Evolutionary conservation across 495 filamentous ascomycete species (phyloP), one percentile per base, ranked within the genome.

Genomic region (Podospora sp.): DNA sequence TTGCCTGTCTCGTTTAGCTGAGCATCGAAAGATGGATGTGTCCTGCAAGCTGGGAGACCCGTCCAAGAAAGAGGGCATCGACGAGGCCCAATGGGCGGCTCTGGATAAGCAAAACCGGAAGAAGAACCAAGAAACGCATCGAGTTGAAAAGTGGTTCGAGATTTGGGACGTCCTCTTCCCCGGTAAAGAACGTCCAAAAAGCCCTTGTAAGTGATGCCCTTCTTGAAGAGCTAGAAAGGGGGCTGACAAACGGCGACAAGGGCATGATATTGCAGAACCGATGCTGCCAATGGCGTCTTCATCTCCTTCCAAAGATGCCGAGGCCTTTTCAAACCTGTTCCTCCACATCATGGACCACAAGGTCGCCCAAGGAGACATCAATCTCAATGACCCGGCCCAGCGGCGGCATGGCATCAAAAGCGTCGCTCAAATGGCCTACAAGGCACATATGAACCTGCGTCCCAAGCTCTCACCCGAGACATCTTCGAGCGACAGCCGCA

Each of bases 121-220:
- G 52, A 74, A 74, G 67, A 73, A 73, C 36, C 69, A 72, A 49
- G 72, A 74, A 33, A 59, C 60, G 12, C 69, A 74, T 33, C 46
- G 68, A 36, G 64, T 74, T 11, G 72, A 72, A 65, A 74, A 74
- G 62, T 74, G 72, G 72, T 72, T 71, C 22, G 72, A 74, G 67
- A 74, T 74, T 12, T 74, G 72, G 72, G 72, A 71, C 36, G 69
- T 74, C 14, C 57, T 74, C 11, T 74, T 74, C 27, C 70, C 69
- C 3, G 72, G 60, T 18, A 63, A 65, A 9, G 22, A 49, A 12
- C 57, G 69, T 1, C 72, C 72, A 5, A 62, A 71, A 16, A 74
- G 65, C 27, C 72, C 72, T 12, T 73, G 72, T 73, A 51, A 65
- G 72, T 63, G 21, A 4, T 24, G 24, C 27, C 21, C 4, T 14